Evolutionary conservation across 331 rosid genomes (phyloP), one percentile per base, ranked within the genome.

Genomic region (Cydonia oblonga): DNA sequence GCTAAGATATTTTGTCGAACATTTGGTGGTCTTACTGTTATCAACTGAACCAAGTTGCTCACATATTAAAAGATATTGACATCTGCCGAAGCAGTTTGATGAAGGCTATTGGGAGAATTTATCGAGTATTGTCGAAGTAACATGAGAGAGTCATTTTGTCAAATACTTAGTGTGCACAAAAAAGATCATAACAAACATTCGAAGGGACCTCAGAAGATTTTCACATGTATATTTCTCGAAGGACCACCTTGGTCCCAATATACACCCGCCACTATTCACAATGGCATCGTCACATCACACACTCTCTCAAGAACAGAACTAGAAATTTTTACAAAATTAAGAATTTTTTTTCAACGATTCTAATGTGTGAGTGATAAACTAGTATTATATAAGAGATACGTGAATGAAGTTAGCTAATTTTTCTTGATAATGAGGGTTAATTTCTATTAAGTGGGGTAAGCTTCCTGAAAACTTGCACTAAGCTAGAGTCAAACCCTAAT

Each of bases 151-250:
- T 38, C 44, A 38, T 3, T 38, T 10, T 38, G 5, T 38, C 44
- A 38, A 38, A 10, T 38, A 38, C 5, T 38, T 38, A 0, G 44
- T 10, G 44, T 38, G 44, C 44, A 38, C 44, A 38, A 38, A 38
- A 3, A 38, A 4, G 44, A 38, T 38, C 44, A 10, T 38, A 38
- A 38, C 44, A 38, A 38, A 10, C 44, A 38, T 38, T 38, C 1
- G 5, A 0, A 38, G 5, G 5, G 1, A 1, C 14, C 13, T 38
- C 0, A 1, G 0, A 38, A 38, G 5, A 38, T 1, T 38, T 38
- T 38, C 44, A 10, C 14, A 38, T 38, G 44, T 35, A 10, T 38
- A 38, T 10, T 38, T 38, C 44, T 38, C 14, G 44, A 0, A 38
- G 4, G 4, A 38, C 44, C 44, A 38, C 44, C 44, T 38, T 38